Percentiles rank a stretch among this genome's conserved stretches.
These are phyloP conservation scores for Plasmodium knowlesi DNA, from an alignment of 169 alveolate species.

Conservation along the genomic window DNA sequence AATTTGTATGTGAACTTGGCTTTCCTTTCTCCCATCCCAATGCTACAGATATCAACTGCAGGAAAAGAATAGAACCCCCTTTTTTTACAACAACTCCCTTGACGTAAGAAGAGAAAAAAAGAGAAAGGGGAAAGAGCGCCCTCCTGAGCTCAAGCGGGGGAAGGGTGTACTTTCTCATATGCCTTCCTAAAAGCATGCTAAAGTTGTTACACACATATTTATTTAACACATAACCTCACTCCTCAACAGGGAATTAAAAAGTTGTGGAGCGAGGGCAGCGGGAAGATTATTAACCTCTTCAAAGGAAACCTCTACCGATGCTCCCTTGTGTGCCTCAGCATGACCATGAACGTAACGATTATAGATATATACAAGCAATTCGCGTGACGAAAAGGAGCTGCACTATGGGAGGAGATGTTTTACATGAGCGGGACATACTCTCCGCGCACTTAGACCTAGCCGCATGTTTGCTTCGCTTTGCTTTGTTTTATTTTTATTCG, in stretches of 20 bases:
- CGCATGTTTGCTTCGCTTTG: neutral
- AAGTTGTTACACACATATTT: neutral
- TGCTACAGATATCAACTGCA: conserved; percentile 48
- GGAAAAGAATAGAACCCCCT: conserved; percentile 40
- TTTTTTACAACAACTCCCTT: conserved; percentile 36
- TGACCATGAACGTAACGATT: conserved; percentile 50
- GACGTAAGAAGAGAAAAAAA: conserved; percentile 8
- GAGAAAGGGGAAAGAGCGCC: neutral
- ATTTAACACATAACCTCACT: neutral
- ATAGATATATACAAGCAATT: conserved; percentile 28
- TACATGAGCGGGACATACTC: neutral
- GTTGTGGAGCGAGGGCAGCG: conserved; percentile 27
- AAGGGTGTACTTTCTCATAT: neutral
- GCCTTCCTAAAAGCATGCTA: neutral
- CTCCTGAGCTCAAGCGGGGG: neutral
- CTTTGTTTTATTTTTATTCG: neutral
- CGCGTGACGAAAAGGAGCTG: neutral
- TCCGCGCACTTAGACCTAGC: neutral
- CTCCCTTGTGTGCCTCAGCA: conserved; percentile 47
- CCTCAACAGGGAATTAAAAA: conserved; percentile 47
- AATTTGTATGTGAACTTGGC: neutral
- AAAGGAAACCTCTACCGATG: conserved; percentile 63
- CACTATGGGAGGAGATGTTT: neutral
- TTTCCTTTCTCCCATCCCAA: neutral
- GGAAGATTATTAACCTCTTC: conserved; percentile 28